Evolutionary conservation across 805 yeast genomes (phyloP).

Genomic region (Zygotorulaspora florentina): DNA sequence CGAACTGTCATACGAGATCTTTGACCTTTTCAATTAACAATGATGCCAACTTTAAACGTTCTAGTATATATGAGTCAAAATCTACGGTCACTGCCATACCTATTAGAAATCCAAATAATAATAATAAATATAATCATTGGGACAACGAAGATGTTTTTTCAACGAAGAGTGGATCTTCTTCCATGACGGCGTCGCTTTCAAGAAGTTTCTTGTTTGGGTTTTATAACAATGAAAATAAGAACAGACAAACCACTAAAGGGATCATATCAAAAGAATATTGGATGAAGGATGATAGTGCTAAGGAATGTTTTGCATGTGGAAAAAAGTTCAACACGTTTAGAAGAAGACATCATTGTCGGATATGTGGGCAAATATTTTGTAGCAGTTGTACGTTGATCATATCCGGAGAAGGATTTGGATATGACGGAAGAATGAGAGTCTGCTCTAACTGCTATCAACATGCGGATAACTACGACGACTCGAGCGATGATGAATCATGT

Average conservation of each 20-base stretch:
- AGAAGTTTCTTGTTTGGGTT: slow-evolving; percentile 42
- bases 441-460: slow-evolving; percentile 67
- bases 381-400: slow-evolving; percentile 71
- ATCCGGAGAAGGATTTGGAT: slow-evolving; percentile 59
- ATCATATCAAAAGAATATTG: slow-evolving; percentile 66
- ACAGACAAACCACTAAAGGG: slow-evolving; percentile 20
- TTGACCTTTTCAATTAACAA: slow-evolving; percentile 24
- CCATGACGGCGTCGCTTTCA: slow-evolving; percentile 41
- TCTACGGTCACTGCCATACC: slow-evolving; percentile 35
- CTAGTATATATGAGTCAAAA: slow-evolving; percentile 34
- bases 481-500: slow-evolving; percentile 55
- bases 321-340: slow-evolving; percentile 78
- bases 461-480: slow-evolving; percentile 63
- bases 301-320: slow-evolving; percentile 82
- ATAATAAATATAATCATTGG: slow-evolving; percentile 20
- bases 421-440: slow-evolving; percentile 66
- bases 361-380: slow-evolving; percentile 95
- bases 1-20: slow-evolving; percentile 8
- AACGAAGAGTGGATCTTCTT: slow-evolving; percentile 37
- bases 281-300: slow-evolving; percentile 93
- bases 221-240: slow-evolving; percentile 30
- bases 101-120: slow-evolving; percentile 21
- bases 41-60: slow-evolving; percentile 29
- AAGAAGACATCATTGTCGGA: slow-evolving; percentile 90
- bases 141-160: slow-evolving; percentile 38